Conservation (phyloP, 2,329 filamentous ascomycete genomes). For the Monilinia polystroma region DNA sequence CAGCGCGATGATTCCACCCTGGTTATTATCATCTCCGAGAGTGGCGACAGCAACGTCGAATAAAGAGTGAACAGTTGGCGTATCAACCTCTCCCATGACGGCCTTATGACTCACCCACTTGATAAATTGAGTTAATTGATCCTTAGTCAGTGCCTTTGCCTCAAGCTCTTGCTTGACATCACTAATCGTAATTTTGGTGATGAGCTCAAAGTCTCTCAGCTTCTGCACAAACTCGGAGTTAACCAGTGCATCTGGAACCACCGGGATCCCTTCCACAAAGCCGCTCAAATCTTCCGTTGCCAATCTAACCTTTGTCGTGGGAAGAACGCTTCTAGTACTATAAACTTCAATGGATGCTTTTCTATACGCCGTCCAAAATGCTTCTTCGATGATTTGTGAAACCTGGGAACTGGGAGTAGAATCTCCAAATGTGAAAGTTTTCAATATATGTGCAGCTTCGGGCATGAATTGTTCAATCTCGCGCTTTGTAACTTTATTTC, state of each 20-base stretch:
- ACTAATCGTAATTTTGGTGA: conserved; percentile 81
- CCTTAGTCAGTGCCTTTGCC: conserved; percentile 73
- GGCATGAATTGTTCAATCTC: conserved; percentile 69
- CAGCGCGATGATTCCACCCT: conserved; percentile 73
- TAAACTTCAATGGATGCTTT: conserved; percentile 82
- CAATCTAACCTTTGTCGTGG: conserved; percentile 80
- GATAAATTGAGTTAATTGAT: conserved; percentile 79
- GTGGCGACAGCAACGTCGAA: conserved; percentile 79
- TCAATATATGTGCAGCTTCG: conserved; percentile 77
- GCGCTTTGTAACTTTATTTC: conserved; percentile 57
- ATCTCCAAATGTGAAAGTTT: conserved; percentile 84
- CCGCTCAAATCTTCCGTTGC: conserved; percentile 61
- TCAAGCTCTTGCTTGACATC: conserved; percentile 85
- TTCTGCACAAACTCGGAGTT: conserved; percentile 74
- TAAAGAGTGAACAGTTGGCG: conserved; percentile 63
- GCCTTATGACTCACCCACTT: conserved; percentile 78
- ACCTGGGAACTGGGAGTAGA: conserved; percentile 86
- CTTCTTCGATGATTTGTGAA: conserved; percentile 85
- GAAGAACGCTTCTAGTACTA: conserved; percentile 81
- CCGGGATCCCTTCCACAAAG: conserved; percentile 86
- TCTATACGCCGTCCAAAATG: conserved; percentile 90
- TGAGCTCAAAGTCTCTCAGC: conserved; percentile 77
- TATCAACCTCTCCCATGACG: conserved; percentile 69
- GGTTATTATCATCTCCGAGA: conserved; percentile 56
- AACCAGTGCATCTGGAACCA: conserved; percentile 75